Base-by-base conservation (phyloP, 495 filamentous ascomycete genomes). In the Tricharina praecox region DNA sequence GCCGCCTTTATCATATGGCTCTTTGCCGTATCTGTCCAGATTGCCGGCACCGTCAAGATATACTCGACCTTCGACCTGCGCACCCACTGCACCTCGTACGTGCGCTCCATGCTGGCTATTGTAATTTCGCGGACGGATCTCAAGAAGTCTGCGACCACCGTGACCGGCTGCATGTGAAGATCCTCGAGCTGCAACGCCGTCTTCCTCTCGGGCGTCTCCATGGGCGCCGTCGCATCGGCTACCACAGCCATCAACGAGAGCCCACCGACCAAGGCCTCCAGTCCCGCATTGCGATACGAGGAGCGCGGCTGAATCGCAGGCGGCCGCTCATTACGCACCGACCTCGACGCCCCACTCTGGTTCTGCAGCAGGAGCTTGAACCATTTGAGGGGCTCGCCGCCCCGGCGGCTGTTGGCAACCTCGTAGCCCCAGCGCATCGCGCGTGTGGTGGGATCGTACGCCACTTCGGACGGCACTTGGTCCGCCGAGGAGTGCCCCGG, bases 11-110 rank as follows among this genome's bases (percentile, higher is more conserved):
- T 58, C 0, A 78, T 82, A 11, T 71, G 72, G 42, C 73, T 70
- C 60, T 83, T 82, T n/a, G 80, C 80, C 15, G 70, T 69, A 40
- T 85, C 80, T 7, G 74, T 76, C 81, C 81, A 84, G n/a, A 85
- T 73, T 2, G 45, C 70, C 2, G 70, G 70, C 2, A 69, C 67
- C 10, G 68, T 70, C n/a, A 71, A 56, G 35, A 60, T 49, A 44
- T 53, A 60, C 35, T 56, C 48, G 4, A 36, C 61, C 41, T 66
- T 65, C n/a, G 64, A 39, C 63, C 68, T 42, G 59, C 64, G 63
- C 23, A 69, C 67, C 21, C 67, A 55, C 1, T 16, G n/a, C 9
- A 35, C 9, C 41, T 32, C 15, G 39, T 39, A 42, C 30, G 40
- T 23, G 24, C 20, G 33, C 18, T 34, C 9, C 7, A 23, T 47